Conservation (phyloP, 1,284 basidiomycete genomes). For the Microbotryomycetes sp. region DNA sequence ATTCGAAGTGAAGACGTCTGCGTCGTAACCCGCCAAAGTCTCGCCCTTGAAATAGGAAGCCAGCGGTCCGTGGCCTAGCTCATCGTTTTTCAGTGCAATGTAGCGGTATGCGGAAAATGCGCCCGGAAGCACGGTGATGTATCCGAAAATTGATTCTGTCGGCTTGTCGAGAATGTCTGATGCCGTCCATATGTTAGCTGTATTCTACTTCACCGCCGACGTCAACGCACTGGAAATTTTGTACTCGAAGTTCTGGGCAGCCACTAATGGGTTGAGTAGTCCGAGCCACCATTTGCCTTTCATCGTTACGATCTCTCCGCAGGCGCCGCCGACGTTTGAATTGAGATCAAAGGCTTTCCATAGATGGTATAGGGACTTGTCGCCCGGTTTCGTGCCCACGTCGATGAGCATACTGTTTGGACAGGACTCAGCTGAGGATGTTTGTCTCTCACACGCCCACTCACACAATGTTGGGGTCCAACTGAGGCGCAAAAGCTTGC, state of each 20-base stretch:
- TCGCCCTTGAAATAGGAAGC: slow-evolving; percentile 98
- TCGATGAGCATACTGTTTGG: slow-evolving; percentile 81
- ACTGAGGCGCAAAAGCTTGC: slow-evolving; percentile 42
- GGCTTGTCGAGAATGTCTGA: slow-evolving; percentile 83
- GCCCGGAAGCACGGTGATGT: slow-evolving; percentile 60
- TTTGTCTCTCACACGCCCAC: too few relatives aligned
- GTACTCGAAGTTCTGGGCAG: slow-evolving; percentile 70
- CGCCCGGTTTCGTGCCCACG: slow-evolving; percentile 86
- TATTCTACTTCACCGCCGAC: not conserved
- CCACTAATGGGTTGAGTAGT: slow-evolving; percentile 69
- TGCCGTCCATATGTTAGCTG: not conserved
- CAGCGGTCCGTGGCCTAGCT: slow-evolving; percentile 75
- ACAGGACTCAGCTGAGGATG: too few relatives aligned
- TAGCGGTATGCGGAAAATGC: slow-evolving; percentile 78
- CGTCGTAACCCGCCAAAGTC: slow-evolving; percentile 60
- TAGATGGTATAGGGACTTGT: slow-evolving; percentile 83
- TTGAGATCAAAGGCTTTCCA: slow-evolving; percentile 60
- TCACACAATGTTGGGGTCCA: slow-evolving; percentile 59
- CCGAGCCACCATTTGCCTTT: slow-evolving; percentile 74
- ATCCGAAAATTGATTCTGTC: slow-evolving; percentile 84
- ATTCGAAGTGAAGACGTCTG: slow-evolving; percentile 74
- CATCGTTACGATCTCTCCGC: slow-evolving; percentile 87
- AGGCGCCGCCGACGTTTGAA: slow-evolving; percentile 77
- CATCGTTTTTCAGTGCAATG: slow-evolving; percentile 83
- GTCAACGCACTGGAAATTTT: slow-evolving; percentile 51